These are phyloP conservation scores for Alternaria burnsii DNA, from an alignment of 2,329 filamentous ascomycete species.

Conservation along the genomic window DNA sequence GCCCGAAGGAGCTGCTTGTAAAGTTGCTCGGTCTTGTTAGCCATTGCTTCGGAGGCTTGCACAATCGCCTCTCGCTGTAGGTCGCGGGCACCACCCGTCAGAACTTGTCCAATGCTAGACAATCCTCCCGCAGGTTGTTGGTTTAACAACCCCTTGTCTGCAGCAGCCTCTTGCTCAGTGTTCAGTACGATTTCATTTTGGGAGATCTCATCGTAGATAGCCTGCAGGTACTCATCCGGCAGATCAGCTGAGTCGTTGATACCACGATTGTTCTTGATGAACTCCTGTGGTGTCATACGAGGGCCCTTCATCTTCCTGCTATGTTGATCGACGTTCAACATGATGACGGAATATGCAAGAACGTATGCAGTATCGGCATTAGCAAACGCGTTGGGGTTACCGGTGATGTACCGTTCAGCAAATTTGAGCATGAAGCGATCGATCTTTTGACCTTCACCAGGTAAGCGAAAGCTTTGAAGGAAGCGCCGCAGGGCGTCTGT, in stretches of 20 bases:
- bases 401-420: constrained; percentile 91
- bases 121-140: constrained; percentile 71
- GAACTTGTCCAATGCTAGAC: constrained; percentile 83
- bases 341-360: constrained; percentile 92
- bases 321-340: constrained; percentile 96
- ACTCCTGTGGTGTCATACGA: constrained; percentile 95
- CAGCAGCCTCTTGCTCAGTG: constrained; percentile 89
- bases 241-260: constrained; percentile 97
- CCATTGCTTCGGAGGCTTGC: constrained; percentile 95
- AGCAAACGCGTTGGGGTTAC: constrained; percentile 96
- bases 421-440: constrained; percentile 99
- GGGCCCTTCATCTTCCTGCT: constrained; percentile 81
- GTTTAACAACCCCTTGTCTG: constrained; percentile 71
- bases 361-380: constrained; percentile 99
- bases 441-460: constrained; percentile 97
- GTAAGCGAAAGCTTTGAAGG: constrained; percentile 91
- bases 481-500: constrained; percentile 92
- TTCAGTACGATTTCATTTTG: constrained; percentile 93
- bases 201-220: constrained; percentile 91
- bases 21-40: constrained; percentile 79
- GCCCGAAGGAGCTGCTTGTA: constrained; percentile 94
- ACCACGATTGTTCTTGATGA: constrained; percentile 98
- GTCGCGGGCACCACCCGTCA: constrained; percentile 92
- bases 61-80: constrained; percentile 91
- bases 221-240: constrained; percentile 87